Percentiles rank a stretch among this genome's conserved stretches.
Evolutionary conservation across 1,284 basidiomycete species (phyloP).

Genomic region (Pseudozyma sp.): DNA sequence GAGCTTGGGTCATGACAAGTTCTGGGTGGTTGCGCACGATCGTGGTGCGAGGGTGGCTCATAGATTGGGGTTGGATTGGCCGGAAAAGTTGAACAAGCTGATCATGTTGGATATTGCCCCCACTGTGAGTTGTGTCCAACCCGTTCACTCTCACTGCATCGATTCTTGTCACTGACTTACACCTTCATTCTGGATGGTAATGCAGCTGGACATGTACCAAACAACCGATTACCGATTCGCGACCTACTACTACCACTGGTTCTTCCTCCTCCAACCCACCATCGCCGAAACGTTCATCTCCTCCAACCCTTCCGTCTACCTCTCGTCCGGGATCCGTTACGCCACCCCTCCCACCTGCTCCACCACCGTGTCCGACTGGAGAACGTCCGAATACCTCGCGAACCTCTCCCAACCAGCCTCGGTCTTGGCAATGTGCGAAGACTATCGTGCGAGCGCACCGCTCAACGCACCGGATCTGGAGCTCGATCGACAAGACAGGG

Average conservation of each 20-base stretch:
- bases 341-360: background rate
- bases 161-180: no score
- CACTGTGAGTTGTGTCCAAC: constrained; percentile 26
- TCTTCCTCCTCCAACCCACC: constrained; percentile 69
- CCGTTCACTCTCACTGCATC: no score
- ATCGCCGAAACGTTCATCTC: constrained; percentile 69
- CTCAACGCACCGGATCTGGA: constrained; percentile 64
- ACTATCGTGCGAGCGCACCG: constrained; percentile 69
- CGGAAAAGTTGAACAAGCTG: constrained; percentile 62
- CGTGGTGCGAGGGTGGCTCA: constrained; percentile 70
- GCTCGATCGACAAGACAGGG: constrained; percentile 64
- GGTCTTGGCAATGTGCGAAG: constrained; percentile 66
- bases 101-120: constrained; percentile 67
- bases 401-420: constrained; percentile 17
- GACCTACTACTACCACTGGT: constrained; percentile 68
- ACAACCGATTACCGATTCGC: constrained; percentile 66
- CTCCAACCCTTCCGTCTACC: constrained; percentile 65
- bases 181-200: no score
- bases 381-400: constrained; percentile 10
- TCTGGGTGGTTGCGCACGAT: constrained; percentile 69
- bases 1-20: constrained; percentile 59
- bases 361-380: constrained; percentile 14
- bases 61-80: constrained; percentile 68
- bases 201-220: constrained; percentile 68
- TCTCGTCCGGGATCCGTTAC: constrained; percentile 31